Base-by-base conservation (phyloP, 139 green algal species). In the Closterium sp. region DNA sequence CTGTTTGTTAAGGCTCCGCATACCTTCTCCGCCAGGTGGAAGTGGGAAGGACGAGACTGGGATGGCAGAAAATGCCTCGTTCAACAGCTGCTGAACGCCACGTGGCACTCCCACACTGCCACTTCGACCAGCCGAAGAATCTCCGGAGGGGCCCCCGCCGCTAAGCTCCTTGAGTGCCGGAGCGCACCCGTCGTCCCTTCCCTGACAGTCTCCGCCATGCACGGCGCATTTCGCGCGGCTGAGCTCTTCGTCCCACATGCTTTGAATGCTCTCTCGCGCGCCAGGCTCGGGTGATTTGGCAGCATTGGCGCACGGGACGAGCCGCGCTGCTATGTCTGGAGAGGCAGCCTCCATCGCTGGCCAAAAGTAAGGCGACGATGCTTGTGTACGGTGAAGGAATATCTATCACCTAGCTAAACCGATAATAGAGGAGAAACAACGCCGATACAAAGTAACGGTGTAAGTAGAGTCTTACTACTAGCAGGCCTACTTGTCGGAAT, bases 71-170 rank as follows among this genome's bases (percentile, higher is more conserved):
- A 92, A 92, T 2, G 90, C 90, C 11, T n/a, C 24, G 70, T 92
- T 92, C 17, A 92, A n/a, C 28, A 92, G n/a, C 24, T 92, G 32
- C 29, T 92, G 90, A n/a, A 90, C 38, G 32, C 32, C 90, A 45
- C 50, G 45, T 34, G 90, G 86, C 24, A 90, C 73, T 27, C 73
- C 73, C 28, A 24, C 34, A 1, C 89, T 88, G 29, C 89, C 89
- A 29, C n/a, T 28, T 85, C 62, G 62, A 27, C 62, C 62, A 5
- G 17, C 17, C 62, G 3, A 79, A 22, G 62, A 13, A 27, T 79
- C 62, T 13, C 62, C 62, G 17, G 62, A 79, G 19, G 17, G 2
- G 2, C 62, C 19, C 17, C 62, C 38, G 11, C 3, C 38, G 38
- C 38, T 13, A 50, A 50, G 38, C 7, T 50, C 38, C 38, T 13